phyloP scores from a whole-genome alignment of 768 basidiomycete genomes.

The Crepidotus variabilis region DNA sequence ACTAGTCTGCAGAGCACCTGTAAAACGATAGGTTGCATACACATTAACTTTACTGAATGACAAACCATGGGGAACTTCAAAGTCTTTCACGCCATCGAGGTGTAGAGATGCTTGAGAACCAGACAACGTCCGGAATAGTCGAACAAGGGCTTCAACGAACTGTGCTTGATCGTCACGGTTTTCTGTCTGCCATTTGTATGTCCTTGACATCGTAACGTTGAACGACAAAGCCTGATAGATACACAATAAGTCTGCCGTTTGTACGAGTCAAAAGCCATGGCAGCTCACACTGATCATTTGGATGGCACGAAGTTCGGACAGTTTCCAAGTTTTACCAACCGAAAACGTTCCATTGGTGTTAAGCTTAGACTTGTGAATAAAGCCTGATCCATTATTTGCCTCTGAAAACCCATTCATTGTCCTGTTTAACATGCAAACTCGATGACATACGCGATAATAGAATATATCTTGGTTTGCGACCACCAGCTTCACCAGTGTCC shows the following conservation, averaged over 20 bases:
- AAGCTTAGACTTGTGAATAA: conserved; percentile 94
- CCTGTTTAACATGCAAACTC: background rate
- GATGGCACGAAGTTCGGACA: conserved; percentile 76
- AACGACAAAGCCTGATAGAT: conserved; percentile 54
- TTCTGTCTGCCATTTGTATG: conserved; percentile 90
- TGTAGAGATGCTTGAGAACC: conserved; percentile 44
- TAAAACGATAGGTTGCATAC: background rate
- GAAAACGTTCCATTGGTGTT: conserved; percentile 95
- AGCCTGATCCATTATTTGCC: conserved; percentile 56
- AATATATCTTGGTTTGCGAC: conserved; percentile 85
- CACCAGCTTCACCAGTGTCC: conserved; percentile 70
- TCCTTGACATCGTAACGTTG: conserved; percentile 82
- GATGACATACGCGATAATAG: conserved; percentile 77
- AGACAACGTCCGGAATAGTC: conserved; percentile 51
- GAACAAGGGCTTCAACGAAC: conserved; percentile 68
- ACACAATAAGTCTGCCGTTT: conserved; percentile 9
- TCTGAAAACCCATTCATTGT: conserved; percentile 34
- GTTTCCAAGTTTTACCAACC: conserved; percentile 94
- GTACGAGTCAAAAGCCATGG: conserved; percentile 2
- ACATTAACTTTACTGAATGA: background rate
- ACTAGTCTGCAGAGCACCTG: background rate
- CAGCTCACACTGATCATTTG: conserved; percentile 70
- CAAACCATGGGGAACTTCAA: conserved; percentile 14
- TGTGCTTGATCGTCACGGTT: conserved; percentile 61
- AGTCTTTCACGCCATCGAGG: conserved; percentile 53